phyloP scores from a whole-genome alignment of 345 rosid species.

The Lepidium didymum region DNA sequence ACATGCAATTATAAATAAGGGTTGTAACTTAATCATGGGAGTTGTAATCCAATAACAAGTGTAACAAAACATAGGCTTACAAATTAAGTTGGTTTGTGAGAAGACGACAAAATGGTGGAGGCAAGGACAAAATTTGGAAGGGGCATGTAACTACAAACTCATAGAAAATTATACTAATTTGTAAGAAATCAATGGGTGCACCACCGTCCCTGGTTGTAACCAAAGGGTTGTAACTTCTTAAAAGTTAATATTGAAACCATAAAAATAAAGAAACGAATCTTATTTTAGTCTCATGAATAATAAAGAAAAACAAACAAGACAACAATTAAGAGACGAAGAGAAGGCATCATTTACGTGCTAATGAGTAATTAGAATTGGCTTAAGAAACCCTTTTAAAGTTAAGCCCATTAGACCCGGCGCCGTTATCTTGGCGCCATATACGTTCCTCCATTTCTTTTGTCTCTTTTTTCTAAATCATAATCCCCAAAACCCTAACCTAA shows the following conservation, averaged over 20 bases:
- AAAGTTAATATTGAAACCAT: background rate
- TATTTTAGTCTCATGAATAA: background rate
- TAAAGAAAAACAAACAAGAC: background rate
- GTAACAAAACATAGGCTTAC: too few species aligned
- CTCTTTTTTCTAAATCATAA: constrained; percentile 11
- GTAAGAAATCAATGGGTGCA: too few species aligned
- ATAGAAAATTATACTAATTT: too few species aligned
- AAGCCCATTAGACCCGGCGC: constrained; percentile 7
- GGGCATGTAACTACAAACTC: too few species aligned
- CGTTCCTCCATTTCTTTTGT: constrained; percentile 2
- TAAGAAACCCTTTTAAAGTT: background rate
- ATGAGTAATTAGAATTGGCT: constrained; percentile 7
- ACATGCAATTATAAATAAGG: too few species aligned
- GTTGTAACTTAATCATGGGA: too few species aligned
- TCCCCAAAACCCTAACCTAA: constrained; percentile 24
- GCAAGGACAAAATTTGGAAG: too few species aligned
- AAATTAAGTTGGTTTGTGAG: too few species aligned
- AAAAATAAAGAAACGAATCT: background rate
- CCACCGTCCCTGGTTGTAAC: background rate
- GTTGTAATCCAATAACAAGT: too few species aligned
- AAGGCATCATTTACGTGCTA: constrained; percentile 1
- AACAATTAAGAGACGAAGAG: background rate
- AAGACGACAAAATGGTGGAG: too few species aligned
- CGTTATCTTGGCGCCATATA: constrained; percentile 30
- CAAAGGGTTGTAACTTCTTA: background rate